Percentiles rank a stretch among this genome's conserved stretches.
Evolutionary conservation across 2,329 filamentous ascomycete species (phyloP).

Genomic region (Aphanoascus verrucosus): DNA sequence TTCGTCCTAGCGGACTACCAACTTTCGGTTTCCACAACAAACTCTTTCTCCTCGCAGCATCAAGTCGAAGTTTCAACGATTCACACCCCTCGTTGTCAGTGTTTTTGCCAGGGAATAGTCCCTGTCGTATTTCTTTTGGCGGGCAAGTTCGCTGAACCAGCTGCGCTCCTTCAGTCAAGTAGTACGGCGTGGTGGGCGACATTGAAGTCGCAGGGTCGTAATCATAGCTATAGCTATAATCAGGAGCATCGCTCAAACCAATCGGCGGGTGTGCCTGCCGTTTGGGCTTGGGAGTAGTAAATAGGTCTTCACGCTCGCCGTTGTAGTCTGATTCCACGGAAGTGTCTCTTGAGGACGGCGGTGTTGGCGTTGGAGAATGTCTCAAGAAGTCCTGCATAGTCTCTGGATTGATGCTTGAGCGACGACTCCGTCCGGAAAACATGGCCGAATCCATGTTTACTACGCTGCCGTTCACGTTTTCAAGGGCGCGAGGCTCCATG

Average conservation of each 20-base stretch:
- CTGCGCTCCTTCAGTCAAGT: conserved; percentile 33
- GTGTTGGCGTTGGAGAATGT: conserved; percentile 26
- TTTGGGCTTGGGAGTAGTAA: conserved; percentile 7
- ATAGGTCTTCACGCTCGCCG: not conserved
- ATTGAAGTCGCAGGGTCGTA: conserved; percentile 31
- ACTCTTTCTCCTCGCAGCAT: conserved; percentile 65
- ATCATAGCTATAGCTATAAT: conserved; percentile 20
- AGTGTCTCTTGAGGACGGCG: conserved; percentile 2
- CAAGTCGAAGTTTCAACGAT: conserved; percentile 49
- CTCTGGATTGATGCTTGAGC: conserved; percentile 22
- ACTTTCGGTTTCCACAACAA: conserved; percentile 66
- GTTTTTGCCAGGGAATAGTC: conserved; percentile 29
- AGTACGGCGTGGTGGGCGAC: conserved; percentile 40
- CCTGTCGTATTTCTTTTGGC: conserved; percentile 40
- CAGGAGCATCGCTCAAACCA: conserved; percentile 21
- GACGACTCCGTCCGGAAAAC: conserved; percentile 23
- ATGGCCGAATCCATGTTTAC: conserved; percentile 29
- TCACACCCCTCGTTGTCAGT: conserved; percentile 26
- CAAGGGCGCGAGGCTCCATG: conserved; percentile 64
- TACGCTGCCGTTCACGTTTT: conserved; percentile 57
- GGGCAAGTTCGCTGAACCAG: conserved; percentile 45
- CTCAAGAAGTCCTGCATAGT: conserved; percentile 28
- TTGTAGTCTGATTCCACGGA: conserved; percentile 6
- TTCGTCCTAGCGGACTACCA: conserved; percentile 54
- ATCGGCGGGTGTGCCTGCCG: not conserved